A percentile compares a stretch with the other conserved stretches of the same genome.
Evolutionary conservation across 495 filamentous ascomycete genomes (phyloP).

Genomic region (Neurospora terricola): DNA sequence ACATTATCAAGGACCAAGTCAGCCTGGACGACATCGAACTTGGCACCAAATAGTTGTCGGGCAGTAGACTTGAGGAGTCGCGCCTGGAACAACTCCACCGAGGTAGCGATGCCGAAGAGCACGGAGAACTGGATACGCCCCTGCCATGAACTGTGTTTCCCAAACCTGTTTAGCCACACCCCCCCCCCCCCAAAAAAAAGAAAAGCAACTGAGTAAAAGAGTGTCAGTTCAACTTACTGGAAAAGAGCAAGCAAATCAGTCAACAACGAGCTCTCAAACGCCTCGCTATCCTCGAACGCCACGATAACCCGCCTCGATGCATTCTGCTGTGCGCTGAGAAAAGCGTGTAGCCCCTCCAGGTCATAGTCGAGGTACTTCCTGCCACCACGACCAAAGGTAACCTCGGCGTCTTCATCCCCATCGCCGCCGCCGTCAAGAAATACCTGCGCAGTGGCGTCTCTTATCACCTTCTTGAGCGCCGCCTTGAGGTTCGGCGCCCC

Average conservation of each 20-base stretch:
- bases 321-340: slow-evolving; percentile 43
- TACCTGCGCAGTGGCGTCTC: slow-evolving; percentile 28
- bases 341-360: slow-evolving; percentile 64
- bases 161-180: slow-evolving; percentile 5
- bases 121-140: slow-evolving; percentile 85
- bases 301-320: slow-evolving; percentile 55
- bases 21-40: slow-evolving; percentile 76
- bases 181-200: background rate
- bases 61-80: slow-evolving; percentile 69
- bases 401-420: slow-evolving; percentile 40
- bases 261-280: slow-evolving; percentile 71
- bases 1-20: slow-evolving; percentile 68
- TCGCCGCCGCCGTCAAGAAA: slow-evolving; percentile 16
- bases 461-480: slow-evolving; percentile 72
- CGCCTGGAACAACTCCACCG: slow-evolving; percentile 78
- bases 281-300: slow-evolving; percentile 84
- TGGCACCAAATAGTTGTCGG: slow-evolving; percentile 58
- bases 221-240: slow-evolving; percentile 40
- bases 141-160: slow-evolving; percentile 57
- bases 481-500: slow-evolving; percentile 78
- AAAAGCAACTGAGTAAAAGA: background rate
- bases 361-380: slow-evolving; percentile 83
- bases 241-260: slow-evolving; percentile 71
- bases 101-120: slow-evolving; percentile 83
- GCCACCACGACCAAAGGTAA: slow-evolving; percentile 43